Evolutionary conservation across 2,329 filamentous ascomycete species (phyloP).

Genomic region (Claviceps pazoutovae): DNA sequence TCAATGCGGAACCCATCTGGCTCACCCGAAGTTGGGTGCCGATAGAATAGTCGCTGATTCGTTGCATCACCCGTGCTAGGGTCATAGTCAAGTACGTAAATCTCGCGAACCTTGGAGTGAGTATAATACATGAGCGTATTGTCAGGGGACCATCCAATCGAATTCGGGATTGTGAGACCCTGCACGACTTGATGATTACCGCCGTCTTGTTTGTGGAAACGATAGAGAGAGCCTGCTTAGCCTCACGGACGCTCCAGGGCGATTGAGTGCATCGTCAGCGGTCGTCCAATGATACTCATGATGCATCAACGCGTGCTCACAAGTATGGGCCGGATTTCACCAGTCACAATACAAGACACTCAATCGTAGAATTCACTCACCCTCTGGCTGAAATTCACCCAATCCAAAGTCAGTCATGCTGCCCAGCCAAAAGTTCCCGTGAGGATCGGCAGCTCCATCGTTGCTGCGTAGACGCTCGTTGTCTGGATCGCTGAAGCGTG

Average conservation of each 20-base stretch:
- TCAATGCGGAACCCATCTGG: slow-evolving; percentile 83
- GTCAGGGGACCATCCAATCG: slow-evolving; percentile 65
- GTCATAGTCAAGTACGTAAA: slow-evolving; percentile 66
- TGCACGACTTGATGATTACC: slow-evolving; percentile 45
- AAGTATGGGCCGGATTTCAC: background rate
- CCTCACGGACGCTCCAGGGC: background rate
- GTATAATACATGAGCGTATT: slow-evolving; percentile 69
- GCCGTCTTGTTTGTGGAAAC: slow-evolving; percentile 46
- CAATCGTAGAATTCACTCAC: slow-evolving; percentile 19
- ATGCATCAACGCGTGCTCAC: background rate
- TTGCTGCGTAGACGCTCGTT: slow-evolving; percentile 54
- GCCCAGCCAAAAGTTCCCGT: slow-evolving; percentile 74
- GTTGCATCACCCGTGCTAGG: slow-evolving; percentile 46
- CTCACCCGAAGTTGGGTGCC: slow-evolving; percentile 48
- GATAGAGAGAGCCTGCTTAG: slow-evolving; percentile 51
- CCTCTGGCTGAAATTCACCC: slow-evolving; percentile 46
- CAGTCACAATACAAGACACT: too few species aligned
- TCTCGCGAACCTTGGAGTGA: slow-evolving; percentile 56
- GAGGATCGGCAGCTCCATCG: slow-evolving; percentile 68
- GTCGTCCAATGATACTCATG: background rate
- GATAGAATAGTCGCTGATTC: slow-evolving; percentile 60
- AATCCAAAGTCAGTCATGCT: slow-evolving; percentile 64
- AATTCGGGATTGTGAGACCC: slow-evolving; percentile 67
- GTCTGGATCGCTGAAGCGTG: slow-evolving; percentile 28
- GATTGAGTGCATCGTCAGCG: background rate